Base-by-base conservation (phyloP, 495 filamentous ascomycete genomes). In the Aspergillus indologenus region DNA sequence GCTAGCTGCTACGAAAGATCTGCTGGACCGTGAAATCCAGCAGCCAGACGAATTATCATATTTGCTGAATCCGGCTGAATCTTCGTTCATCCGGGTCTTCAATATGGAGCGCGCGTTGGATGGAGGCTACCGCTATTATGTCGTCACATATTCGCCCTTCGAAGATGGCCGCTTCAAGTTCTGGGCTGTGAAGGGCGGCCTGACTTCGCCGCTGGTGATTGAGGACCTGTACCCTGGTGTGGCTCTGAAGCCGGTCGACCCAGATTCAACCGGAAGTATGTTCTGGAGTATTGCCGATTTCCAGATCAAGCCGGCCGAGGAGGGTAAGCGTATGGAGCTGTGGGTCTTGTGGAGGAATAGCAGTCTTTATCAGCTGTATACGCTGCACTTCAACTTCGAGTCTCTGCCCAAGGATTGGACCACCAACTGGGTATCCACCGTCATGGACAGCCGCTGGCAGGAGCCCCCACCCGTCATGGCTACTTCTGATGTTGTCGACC, bases 141-240 rank as follows among this genome's bases (percentile, higher is more conserved):
- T 91, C 20, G 84, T 90, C 21, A 93, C 91, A 14, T 96, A 90
- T 70, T 96, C 92, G 31, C 91, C 94, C 9, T 79, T 91, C 65
- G 85, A 90, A 58, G 79, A 91, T 67, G 90, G 91, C 22, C 86
- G 91, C 62, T 97, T 99, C 82, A 98, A 97, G 72, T 92, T 99
- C 72, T 99, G 92, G 91, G 86, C 83, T 53, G 81, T 92, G 3
- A 80, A 81, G 56, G 83, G 86, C 17, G 82, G 86, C 24, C 78
- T 85, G 45, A 81, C 81, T 31, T 82, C 82, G 19, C 80, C 79
- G 7, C 68, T 90, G 8, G 82, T 85, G 11, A 79, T 96, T 18
- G 78, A 81, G 53, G 92, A 96, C 66, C 70, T 90, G 21, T 90
- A 86, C 54, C 78, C 88, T 0, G 79, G 82, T 21, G 54, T 72